phyloP scores from a whole-genome alignment of 164 flowering plant species.

The Paratinospora sagittata region DNA sequence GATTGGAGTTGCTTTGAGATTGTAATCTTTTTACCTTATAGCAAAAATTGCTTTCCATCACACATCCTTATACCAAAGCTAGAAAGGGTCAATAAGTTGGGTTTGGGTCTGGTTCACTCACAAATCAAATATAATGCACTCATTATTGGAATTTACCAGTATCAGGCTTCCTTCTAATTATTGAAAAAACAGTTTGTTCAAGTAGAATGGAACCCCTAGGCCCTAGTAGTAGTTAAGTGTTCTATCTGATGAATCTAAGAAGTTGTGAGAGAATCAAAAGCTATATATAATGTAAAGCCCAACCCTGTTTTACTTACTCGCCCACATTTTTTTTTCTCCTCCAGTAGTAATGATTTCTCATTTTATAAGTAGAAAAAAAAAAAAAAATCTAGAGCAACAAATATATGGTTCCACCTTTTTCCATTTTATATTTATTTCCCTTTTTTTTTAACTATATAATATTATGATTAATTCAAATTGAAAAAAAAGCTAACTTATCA shows the following conservation, averaged over 20 bases:
- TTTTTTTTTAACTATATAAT: no score
- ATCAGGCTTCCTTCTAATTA: not conserved
- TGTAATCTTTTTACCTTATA: not conserved
- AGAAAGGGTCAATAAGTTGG: not conserved
- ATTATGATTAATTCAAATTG: no score
- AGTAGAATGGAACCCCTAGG: not conserved
- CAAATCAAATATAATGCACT: not conserved
- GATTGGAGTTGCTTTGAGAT: not conserved
- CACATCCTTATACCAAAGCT: slow-evolving; percentile 1
- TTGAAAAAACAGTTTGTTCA: not conserved
- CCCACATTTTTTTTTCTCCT: not conserved
- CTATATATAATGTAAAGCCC: not conserved
- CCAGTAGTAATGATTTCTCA: not conserved
- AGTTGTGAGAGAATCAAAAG: not conserved
- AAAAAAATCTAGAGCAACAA: not conserved
- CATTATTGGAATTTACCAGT: not conserved
- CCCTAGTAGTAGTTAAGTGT: not conserved
- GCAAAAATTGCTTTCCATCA: not conserved
- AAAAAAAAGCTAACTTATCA: not conserved
- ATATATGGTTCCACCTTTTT: not conserved
- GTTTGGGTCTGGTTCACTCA: not conserved
- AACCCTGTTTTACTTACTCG: not conserved
- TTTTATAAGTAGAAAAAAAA: no score
- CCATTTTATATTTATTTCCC: not conserved
- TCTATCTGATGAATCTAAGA: not conserved